Percentiles rank a stretch among this genome's conserved stretches.
These are phyloP conservation scores for Cicer cuneatum DNA, from an alignment of 306 rosid species.

Conservation along the genomic window DNA sequence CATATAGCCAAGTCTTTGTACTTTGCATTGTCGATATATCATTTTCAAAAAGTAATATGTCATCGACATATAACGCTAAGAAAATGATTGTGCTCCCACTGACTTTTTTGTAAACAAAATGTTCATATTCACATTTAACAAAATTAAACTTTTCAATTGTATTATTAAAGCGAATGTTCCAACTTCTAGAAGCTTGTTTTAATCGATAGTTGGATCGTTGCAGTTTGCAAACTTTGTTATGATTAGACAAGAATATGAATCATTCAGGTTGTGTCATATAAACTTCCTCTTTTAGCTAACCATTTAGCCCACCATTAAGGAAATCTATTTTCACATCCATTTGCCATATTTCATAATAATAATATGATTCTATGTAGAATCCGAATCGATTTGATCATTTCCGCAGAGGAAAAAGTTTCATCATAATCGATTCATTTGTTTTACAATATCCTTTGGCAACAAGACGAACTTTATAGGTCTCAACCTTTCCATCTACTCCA, in stretches of 20 bases:
- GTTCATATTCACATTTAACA: too few relatives aligned
- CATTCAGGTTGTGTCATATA: not conserved
- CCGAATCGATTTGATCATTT: not conserved
- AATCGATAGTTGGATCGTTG: not conserved
- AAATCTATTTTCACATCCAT: not conserved
- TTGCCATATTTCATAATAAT: not conserved
- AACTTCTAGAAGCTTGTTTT: conserved; percentile 13
- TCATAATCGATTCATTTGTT: not conserved
- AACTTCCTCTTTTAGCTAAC: not conserved
- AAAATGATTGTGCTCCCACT: not conserved
- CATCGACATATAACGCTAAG: not conserved
- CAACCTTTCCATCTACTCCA: too few relatives aligned
- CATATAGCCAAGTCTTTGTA: not conserved
- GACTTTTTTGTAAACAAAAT: too few relatives aligned
- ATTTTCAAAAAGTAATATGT: not conserved
- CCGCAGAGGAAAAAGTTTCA: not conserved
- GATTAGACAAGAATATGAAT: not conserved
- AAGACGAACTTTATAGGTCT: too few relatives aligned
- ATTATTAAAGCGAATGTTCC: conserved; percentile 7
- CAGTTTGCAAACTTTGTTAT: not conserved
- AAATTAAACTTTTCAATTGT: not conserved
- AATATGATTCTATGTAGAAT: not conserved
- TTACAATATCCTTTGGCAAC: not conserved
- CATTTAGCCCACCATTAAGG: not conserved
- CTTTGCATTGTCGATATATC: not conserved